phyloP scores from a whole-genome alignment of 2,329 filamentous ascomycete species.

The Aspergillus viridinutans region DNA sequence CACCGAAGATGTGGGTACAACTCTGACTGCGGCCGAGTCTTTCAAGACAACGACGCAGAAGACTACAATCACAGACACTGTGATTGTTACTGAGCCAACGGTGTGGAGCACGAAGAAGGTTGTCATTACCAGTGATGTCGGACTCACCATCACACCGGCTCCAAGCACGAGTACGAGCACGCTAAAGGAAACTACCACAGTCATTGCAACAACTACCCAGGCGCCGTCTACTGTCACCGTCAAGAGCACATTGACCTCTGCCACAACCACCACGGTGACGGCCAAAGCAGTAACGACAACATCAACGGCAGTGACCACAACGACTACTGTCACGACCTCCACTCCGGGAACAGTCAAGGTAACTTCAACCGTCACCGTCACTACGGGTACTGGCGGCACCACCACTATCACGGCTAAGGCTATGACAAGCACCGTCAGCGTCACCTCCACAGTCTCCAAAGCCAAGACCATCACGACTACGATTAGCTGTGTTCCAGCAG shows the following conservation, averaged over 20 bases:
- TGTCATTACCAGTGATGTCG: conserved; percentile 26
- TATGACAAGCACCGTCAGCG: not conserved
- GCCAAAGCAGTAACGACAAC: conserved; percentile 5
- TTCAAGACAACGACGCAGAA: conserved; percentile 17
- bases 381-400: conserved; percentile 17
- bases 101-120: conserved; percentile 25
- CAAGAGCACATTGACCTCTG: conserved; percentile 4
- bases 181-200: conserved; percentile 17
- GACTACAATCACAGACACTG: conserved; percentile 21
- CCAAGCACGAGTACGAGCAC: conserved; percentile 20
- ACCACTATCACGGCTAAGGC: not conserved
- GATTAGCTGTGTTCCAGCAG: not conserved
- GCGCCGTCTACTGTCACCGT: conserved; percentile 19
- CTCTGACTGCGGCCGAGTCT: conserved; percentile 2
- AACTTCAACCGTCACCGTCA: conserved; percentile 18
- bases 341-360: not conserved
- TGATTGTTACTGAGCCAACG: conserved; percentile 19
- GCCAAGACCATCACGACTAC: not conserved
- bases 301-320: not conserved
- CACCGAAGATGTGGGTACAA: conserved; percentile 1
- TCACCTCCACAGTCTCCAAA: not conserved
- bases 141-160: conserved; percentile 29
- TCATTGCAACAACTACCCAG: conserved; percentile 19
- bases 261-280: conserved; percentile 1
- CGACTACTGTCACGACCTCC: not conserved